Conservation (phyloP, 768 basidiomycete species). For the Suillus alpinus region DNA sequence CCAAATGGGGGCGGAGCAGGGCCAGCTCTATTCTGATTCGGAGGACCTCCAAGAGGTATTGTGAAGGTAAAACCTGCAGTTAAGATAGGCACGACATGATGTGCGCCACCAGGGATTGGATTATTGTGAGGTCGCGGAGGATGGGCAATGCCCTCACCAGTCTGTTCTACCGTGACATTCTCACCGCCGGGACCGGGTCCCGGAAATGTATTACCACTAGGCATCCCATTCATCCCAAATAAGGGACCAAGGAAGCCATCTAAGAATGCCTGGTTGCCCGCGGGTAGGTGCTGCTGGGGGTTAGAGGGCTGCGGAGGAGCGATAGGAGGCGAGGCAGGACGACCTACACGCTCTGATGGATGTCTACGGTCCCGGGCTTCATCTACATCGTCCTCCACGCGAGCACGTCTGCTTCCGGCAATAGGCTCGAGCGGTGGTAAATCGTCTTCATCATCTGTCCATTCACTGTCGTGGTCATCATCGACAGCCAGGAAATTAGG, state of each 20-base stretch:
- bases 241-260: constrained; percentile 23
- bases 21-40: constrained; percentile 9
- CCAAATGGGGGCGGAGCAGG: constrained; percentile 8
- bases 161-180: constrained; percentile 21
- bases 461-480: constrained; percentile 27
- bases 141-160: constrained; percentile 27
- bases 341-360: constrained; percentile 55
- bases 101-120: constrained; percentile 19
- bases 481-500: constrained; percentile 24
- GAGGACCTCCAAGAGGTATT: constrained; percentile 30
- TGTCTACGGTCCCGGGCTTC: constrained; percentile 61
- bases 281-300: constrained; percentile 17
- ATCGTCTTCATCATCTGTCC: constrained; percentile 30
- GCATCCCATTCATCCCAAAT: constrained; percentile 19
- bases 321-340: constrained; percentile 19
- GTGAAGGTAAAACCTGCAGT: constrained; percentile 34
- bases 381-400: constrained; percentile 64
- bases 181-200: constrained; percentile 8
- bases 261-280: constrained; percentile 3
- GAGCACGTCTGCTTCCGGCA: constrained; percentile 43
- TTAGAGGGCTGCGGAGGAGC: constrained; percentile 22
- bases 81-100: constrained; percentile 20
- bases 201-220: constrained; percentile 3
- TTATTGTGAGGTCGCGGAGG: constrained; percentile 19
- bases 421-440: constrained; percentile 32